Base-by-base conservation (phyloP, 2,329 filamentous ascomycete genomes). In the Septoria linicola region DNA sequence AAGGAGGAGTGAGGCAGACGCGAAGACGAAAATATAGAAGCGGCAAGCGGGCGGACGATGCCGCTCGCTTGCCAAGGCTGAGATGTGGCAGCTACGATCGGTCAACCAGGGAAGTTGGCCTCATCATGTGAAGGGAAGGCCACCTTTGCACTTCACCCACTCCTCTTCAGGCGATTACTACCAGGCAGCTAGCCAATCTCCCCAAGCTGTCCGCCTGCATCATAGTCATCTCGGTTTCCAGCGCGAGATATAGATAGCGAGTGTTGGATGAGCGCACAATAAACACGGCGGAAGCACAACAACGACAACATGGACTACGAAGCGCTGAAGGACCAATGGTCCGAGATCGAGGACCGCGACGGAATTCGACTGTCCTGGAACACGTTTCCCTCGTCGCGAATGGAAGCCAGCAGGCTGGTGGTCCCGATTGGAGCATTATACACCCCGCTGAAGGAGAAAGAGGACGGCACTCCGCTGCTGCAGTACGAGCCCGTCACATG, bases 291-390 rank as follows among this genome's bases (percentile, higher is more conserved):
- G n/a, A n/a, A n/a, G n/a, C n/a, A n/a, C n/a, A n/a, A n/a, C 48
- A 23, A 16, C 20, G 40, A 49, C 66, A 76, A 58, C 57, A 96
- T 96, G 90, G 91, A 96, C 71, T 95, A 89, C 79, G 91, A 96
- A 72, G 81, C 84, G 62, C 76, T 95, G 62, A 96, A 96, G 76
- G 91, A 96, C 74, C 87, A 92, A 76, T 96, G 91, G 91, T 89
- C 86, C 67, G 90, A 96, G 71, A 85, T 95, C 53, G 93, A 99
- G 77, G 93, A 99, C 68, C 85, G 89, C 63, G 93, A 99, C 83
- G 93, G 93, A 55, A 83, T 97, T 67, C 85, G 93, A 58, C 80
- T 99, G 61, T 96, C 92, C 74, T 99, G 93, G 93, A 99, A 99
- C 71, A 95, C 95, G 55, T 95, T 99, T 68, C 93, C 93, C 42